Conservation (phyloP, 352 stramenopile genomes). For the Pythium apleroticum region DNA sequence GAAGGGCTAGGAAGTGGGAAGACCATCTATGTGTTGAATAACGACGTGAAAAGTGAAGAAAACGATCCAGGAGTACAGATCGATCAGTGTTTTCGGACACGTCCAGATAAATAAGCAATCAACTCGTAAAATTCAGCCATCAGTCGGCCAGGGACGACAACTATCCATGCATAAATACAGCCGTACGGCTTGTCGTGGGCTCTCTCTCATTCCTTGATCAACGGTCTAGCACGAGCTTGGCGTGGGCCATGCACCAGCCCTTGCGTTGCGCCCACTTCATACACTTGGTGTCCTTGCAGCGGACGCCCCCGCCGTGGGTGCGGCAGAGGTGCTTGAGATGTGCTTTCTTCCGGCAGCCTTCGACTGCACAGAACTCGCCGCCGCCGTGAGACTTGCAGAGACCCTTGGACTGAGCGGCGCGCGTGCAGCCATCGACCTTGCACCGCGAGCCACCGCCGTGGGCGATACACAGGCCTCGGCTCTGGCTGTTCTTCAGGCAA, state of each 20-base stretch:
- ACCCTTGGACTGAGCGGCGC: slow-evolving; percentile 82
- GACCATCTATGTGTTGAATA: not conserved
- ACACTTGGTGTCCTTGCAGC: slow-evolving; percentile 79
- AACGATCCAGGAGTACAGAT: not conserved
- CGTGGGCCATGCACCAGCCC: slow-evolving; percentile 88
- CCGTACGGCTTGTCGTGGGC: not conserved
- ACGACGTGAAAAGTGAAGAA: not conserved
- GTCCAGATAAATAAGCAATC: not conserved
- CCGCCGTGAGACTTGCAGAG: slow-evolving; percentile 86
- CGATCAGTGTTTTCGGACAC: not conserved
- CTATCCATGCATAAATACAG: not conserved
- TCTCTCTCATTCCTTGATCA: slow-evolving; percentile 14
- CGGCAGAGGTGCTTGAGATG: slow-evolving; percentile 84
- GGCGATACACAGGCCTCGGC: slow-evolving; percentile 80
- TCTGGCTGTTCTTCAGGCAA: slow-evolving; percentile 88
- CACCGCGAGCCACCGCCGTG: slow-evolving; percentile 81
- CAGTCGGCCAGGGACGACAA: not conserved
- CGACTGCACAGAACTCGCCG: slow-evolving; percentile 77
- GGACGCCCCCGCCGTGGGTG: slow-evolving; percentile 83
- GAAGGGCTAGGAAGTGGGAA: not conserved
- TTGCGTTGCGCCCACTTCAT: slow-evolving; percentile 87
- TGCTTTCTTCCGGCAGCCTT: slow-evolving; percentile 85
- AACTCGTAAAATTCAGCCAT: not conserved
- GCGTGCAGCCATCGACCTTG: slow-evolving; percentile 75
- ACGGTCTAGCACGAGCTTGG: slow-evolving; percentile 67